Evolutionary conservation across 176 grass and related monocot genomes (phyloP), one percentile per base, ranked within the genome.

Genomic region (Metroxylon sagu): DNA sequence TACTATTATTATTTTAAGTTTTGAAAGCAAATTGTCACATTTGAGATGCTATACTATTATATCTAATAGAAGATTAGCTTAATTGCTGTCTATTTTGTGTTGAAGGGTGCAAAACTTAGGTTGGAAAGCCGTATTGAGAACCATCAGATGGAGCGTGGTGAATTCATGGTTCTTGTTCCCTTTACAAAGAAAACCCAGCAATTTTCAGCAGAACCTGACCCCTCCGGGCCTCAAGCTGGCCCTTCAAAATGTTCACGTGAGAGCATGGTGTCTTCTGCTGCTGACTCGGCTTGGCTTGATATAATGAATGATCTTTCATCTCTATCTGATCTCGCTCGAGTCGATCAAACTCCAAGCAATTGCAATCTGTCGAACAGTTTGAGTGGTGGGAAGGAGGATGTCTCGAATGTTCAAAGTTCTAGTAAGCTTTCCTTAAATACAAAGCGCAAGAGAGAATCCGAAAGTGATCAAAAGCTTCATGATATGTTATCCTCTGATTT

Each of bases 251-350:
- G 52, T 50, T 48, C 59, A 12, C 35, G 35, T 43, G 52, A 68
- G 6, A 68, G 29, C 4, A 48, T 75, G 59, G 62, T 68, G 26
- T 71, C 70, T 19, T 35, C 56, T 58, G 83, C 72, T 8, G 76
- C 84, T 29, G 75, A 78, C 53, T 79, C 78, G 55, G 73, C 78
- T 52, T 97, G 92, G 92, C 69, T 70, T 60, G 92, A 88, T 53
- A 91, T 97, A 56, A 91, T 91, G 84, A 72, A 76, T 71, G 87
- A 97, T 51, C 57, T 97, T 16, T 88, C 81, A 52, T 77, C 75
- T 50, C 67, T 97, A 63, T 70, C 92, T 10, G 16, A 62, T 6
- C 75, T 61, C 27, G 48, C 80, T 54, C 55, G 19, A 54, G 29
- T 26, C 50, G 85, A 89, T 58, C 27, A 0, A 77, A 68, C 64